A percentile compares a stretch with the other conserved stretches of the same genome.
Evolutionary conservation across 2,329 filamentous ascomycete genomes (phyloP).

Genomic region (Sphaerulina populicola): DNA sequence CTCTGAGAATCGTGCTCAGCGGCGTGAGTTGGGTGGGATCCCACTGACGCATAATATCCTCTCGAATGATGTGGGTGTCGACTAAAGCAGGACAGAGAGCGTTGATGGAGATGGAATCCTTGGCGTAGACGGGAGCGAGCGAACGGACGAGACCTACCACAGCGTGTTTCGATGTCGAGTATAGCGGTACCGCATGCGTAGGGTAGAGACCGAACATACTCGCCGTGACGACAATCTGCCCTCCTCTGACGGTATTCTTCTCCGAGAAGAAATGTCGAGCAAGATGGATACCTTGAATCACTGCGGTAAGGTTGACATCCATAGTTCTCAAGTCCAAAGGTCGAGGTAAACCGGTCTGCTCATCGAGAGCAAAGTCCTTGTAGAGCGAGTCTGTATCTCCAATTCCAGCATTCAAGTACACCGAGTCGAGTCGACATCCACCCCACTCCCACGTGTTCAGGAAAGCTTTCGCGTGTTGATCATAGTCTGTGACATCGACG

Average conservation of each 20-base stretch:
- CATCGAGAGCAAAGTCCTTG: slow-evolving; percentile 30
- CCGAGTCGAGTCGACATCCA: slow-evolving; percentile 35
- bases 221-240: slow-evolving; percentile 36
- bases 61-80: slow-evolving; percentile 31
- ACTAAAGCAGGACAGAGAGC: slow-evolving; percentile 33
- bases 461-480: slow-evolving; percentile 35
- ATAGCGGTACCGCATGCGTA: slow-evolving; percentile 17
- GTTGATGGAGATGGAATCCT: slow-evolving; percentile 34
- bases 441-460: slow-evolving; percentile 38
- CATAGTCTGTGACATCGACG: slow-evolving; percentile 36
- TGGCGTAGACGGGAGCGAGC: slow-evolving; percentile 24
- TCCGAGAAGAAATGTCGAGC: slow-evolving; percentile 38
- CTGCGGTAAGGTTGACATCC: slow-evolving; percentile 37
- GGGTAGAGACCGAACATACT: slow-evolving; percentile 18
- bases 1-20: slow-evolving; percentile 31
- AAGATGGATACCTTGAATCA: slow-evolving; percentile 38
- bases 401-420: slow-evolving; percentile 40
- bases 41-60: slow-evolving; percentile 24
- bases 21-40: slow-evolving; percentile 33
- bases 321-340: slow-evolving; percentile 35
- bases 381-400: slow-evolving; percentile 36
- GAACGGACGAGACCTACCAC: slow-evolving; percentile 30
- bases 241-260: slow-evolving; percentile 31
- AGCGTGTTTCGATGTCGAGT: slow-evolving; percentile 22
- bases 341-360: slow-evolving; percentile 24